A percentile compares a stretch with the other conserved stretches of the same genome.
Evolutionary conservation across 2,329 filamentous ascomycete genomes (phyloP).

Genomic region (Aureobasidium leucospermi): DNA sequence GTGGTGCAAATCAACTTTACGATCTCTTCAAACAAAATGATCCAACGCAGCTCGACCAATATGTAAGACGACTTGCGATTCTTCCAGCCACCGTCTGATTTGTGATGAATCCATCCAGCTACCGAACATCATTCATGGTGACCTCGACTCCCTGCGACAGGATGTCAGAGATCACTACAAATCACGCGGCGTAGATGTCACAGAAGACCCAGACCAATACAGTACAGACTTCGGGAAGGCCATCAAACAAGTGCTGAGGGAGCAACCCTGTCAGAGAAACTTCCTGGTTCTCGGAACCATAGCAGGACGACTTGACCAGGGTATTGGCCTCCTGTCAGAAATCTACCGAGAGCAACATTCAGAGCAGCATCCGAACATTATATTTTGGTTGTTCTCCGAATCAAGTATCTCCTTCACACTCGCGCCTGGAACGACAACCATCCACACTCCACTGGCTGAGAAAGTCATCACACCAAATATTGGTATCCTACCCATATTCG

Average conservation of each 20-base stretch:
- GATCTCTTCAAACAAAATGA: conserved; percentile 33
- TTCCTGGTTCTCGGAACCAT: conserved; percentile 80
- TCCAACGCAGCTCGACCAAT: neutral
- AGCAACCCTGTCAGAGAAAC: conserved; percentile 20
- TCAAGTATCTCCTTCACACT: conserved; percentile 77
- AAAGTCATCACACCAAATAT: conserved; percentile 66
- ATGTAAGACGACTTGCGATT: conserved; percentile 8
- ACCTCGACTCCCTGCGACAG: conserved; percentile 74
- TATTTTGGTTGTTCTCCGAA: conserved; percentile 71
- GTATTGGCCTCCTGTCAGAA: conserved; percentile 80
- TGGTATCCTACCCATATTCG: conserved; percentile 78
- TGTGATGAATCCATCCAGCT: conserved; percentile 22
- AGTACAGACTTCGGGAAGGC: conserved; percentile 84
- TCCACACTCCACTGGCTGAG: conserved; percentile 51
- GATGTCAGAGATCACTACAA: conserved; percentile 61
- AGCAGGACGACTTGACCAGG: conserved; percentile 87
- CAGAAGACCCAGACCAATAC: conserved; percentile 71
- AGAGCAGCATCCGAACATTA: conserved; percentile 32
- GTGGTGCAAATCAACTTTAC: conserved; percentile 73
- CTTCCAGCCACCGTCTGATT: neutral
- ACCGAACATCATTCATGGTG: conserved; percentile 68
- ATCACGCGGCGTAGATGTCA: conserved; percentile 51
- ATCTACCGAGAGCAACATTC: conserved; percentile 50
- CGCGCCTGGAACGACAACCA: conserved; percentile 57
- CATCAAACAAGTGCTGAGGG: conserved; percentile 54